Base-by-base conservation (phyloP, 768 basidiomycete species). In the Aureoboletus auriporus region DNA sequence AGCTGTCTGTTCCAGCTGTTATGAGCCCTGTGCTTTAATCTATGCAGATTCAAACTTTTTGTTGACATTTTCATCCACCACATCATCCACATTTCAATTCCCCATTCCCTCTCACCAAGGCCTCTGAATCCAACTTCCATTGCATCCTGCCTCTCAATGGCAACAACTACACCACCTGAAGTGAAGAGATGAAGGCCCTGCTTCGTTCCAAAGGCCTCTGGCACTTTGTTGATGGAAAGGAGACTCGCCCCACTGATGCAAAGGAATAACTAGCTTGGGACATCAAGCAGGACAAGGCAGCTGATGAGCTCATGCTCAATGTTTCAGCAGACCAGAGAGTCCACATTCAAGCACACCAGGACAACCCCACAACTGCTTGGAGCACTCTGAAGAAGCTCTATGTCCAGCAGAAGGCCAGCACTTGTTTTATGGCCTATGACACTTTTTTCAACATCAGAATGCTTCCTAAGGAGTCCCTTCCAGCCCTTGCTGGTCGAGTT, bases 361-460 rank as follows among this genome's bases (percentile, higher is more conserved):
- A 37, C 16, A 12, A 37, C 36, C 36, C 16, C 36, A 37, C 36
- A 8, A 13, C n/a, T 11, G 38, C 47, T 8, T 49, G 47, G 44
- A 12, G n/a, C 1, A 34, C 39, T 2, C 28, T 53, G 0, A 23
- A 33, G 9, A 5, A 3, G 4, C 9, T 47, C 9, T 50, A 38
- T 29, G 13, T 54, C 30, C 41, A 50, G 28, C 44, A 54, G 27
- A 38, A 49, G 23, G 35, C 47, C 4, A 27, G 47, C 3, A 49
- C 30, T 16, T 36, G 20, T 13, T 55, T 55, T 14, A 20, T 47
- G 0, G 44, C 54, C 29, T 52, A 42, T 29, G 41, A 55, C 14
- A 27, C 46, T n/a, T 51, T 55, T 23, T 49, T 55, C 42, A 38
- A 27, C 27, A 54, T 51, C 26, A 11, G 39, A 12, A 55, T 51